These are phyloP conservation scores for Aspergillus campestris DNA, from an alignment of 495 filamentous ascomycete genomes.

Conservation along the genomic window DNA sequence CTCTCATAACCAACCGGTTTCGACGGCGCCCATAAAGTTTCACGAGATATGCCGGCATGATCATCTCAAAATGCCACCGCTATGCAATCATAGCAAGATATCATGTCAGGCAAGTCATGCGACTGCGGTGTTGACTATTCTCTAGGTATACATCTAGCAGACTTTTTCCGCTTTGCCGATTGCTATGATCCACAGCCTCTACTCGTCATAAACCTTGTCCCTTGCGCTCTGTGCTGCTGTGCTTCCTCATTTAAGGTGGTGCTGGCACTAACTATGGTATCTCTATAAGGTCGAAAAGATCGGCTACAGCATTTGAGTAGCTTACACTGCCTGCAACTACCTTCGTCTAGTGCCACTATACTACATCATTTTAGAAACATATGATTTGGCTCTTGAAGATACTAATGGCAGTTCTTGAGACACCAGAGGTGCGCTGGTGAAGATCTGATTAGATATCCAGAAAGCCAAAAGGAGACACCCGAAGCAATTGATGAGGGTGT, in stretches of 20 bases:
- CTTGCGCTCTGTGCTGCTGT: slow-evolving; percentile 31
- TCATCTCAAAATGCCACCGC: slow-evolving; percentile 31
- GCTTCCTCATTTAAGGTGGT: slow-evolving; percentile 33
- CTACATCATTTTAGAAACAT: slow-evolving; percentile 36
- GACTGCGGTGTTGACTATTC: slow-evolving; percentile 24
- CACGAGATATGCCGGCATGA: slow-evolving; percentile 24
- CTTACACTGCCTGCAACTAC: slow-evolving; percentile 35
- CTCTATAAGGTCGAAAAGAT: slow-evolving; percentile 31
- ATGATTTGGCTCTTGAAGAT: slow-evolving; percentile 30
- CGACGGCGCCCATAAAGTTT: slow-evolving; percentile 31
- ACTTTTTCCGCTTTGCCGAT: slow-evolving; percentile 29
- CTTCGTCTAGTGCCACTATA: slow-evolving; percentile 32
- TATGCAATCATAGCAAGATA: slow-evolving; percentile 30
- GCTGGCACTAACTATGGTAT: slow-evolving; percentile 35
- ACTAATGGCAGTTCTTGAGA: slow-evolving; percentile 40
- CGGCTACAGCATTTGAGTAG: slow-evolving; percentile 38
- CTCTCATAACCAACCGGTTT: slow-evolving; percentile 31
- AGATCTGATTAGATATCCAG: slow-evolving; percentile 36
- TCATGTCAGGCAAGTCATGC: slow-evolving; percentile 10
- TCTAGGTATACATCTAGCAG: slow-evolving; percentile 37
- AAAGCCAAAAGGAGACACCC: slow-evolving; percentile 32
- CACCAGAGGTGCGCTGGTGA: slow-evolving; percentile 34
- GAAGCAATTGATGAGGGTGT: slow-evolving; percentile 14
- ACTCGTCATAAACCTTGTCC: slow-evolving; percentile 32
- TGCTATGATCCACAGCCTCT: slow-evolving; percentile 39